These are phyloP conservation scores for Meyerozyma smithsonii DNA, from an alignment of 1,139 yeast genomes.

Conservation along the genomic window DNA sequence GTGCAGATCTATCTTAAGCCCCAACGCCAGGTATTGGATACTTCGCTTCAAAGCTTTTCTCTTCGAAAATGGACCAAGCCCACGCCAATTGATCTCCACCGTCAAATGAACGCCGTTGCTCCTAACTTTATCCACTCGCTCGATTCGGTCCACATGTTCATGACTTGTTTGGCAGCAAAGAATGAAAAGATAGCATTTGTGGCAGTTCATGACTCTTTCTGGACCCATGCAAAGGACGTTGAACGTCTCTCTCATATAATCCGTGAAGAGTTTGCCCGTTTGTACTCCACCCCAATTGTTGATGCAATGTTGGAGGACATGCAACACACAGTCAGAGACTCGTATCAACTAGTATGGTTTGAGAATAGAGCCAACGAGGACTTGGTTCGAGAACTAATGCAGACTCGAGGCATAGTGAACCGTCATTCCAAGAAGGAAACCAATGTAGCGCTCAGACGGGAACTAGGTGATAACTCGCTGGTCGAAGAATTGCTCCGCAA, in stretches of 20 bases:
- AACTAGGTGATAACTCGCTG: constrained; percentile 5
- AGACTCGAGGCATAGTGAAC: constrained; percentile 10
- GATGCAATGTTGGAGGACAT: constrained; percentile 25
- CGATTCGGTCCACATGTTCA: constrained; percentile 37
- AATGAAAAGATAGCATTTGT: constrained; percentile 24
- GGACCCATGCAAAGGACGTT: constrained; percentile 38
- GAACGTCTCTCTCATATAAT: constrained; percentile 21
- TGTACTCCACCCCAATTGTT: constrained; percentile 27
- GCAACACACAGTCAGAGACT: constrained; percentile 17
- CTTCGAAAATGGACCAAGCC: constrained; percentile 14
- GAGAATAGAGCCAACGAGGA: constrained; percentile 15
- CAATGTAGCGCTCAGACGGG: constrained; percentile 9
- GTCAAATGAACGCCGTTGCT: constrained; percentile 37
- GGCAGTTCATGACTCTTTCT: constrained; percentile 43
- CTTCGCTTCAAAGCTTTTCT: constrained; percentile 25
- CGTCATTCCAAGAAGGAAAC: constrained; percentile 2
- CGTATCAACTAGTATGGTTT: constrained; percentile 35
- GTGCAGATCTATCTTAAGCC: constrained; percentile 31
- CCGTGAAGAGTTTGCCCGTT: constrained; percentile 31
- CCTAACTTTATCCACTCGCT: constrained; percentile 45
- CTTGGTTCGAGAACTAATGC: constrained; percentile 13
- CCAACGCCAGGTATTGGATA: constrained; percentile 12
- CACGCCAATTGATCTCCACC: constrained; percentile 24
- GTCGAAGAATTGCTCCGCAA: constrained; percentile 13
- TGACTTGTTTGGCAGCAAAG: constrained; percentile 28